Percentiles rank a stretch among this genome's conserved stretches.
phyloP scores from a whole-genome alignment of 495 filamentous ascomycete species.

The Choiromyces venosus region DNA sequence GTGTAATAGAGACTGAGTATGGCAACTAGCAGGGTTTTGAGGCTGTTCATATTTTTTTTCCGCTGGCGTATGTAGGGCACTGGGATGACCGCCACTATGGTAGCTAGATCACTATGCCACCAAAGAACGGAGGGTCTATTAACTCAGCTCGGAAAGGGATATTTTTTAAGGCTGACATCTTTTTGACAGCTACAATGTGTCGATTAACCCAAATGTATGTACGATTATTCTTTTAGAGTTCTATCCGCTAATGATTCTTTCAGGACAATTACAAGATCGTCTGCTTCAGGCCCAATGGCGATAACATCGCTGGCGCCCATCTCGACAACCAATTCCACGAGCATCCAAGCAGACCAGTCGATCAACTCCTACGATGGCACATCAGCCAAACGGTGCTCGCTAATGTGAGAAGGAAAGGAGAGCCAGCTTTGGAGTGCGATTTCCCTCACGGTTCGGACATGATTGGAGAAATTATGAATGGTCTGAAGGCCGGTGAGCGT shows the following conservation, averaged over 20 bases:
- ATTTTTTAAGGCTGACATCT: slow-evolving; percentile 38
- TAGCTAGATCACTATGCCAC: no score
- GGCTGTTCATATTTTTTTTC: slow-evolving; percentile 43
- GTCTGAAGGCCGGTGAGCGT: slow-evolving; percentile 41
- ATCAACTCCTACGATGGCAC: no score
- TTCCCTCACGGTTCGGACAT: slow-evolving; percentile 46
- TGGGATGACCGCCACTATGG: no score
- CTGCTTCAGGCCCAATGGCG: no score
- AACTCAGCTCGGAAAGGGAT: slow-evolving; percentile 46
- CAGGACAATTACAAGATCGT: no score
- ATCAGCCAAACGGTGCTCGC: no score
- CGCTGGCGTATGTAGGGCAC: no score
- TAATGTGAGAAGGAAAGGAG: slow-evolving; percentile 45
- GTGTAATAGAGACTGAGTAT: no score
- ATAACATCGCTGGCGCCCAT: slow-evolving; percentile 42
- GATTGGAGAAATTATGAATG: slow-evolving; percentile 42
- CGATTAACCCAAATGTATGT: slow-evolving; percentile 33
- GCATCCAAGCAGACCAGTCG: slow-evolving; percentile 43
- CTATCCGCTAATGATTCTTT: no score
- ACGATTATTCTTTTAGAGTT: slow-evolving; percentile 44
- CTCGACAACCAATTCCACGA: slow-evolving; percentile 44
- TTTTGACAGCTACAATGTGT: slow-evolving; percentile 40
- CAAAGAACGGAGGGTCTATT: slow-evolving; percentile 27
- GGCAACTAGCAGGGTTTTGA: slow-evolving; percentile 41
- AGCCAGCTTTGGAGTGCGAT: slow-evolving; percentile 46